phyloP scores from a whole-genome alignment of 805 yeast genomes.

The Starmera quercuum region DNA sequence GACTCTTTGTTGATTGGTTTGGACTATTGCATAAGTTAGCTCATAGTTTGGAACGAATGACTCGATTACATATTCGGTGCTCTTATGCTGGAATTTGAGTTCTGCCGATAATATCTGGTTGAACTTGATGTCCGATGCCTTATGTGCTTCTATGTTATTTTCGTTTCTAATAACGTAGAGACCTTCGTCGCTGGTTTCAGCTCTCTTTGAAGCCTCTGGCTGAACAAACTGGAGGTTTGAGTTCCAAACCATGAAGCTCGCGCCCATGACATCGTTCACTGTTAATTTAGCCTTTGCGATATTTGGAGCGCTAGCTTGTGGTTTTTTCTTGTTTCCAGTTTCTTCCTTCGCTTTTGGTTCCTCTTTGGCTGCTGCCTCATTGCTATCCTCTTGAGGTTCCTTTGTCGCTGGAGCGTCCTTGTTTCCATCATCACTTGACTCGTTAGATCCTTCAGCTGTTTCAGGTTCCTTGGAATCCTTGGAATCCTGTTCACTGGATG shows the following conservation, averaged over 20 bases:
- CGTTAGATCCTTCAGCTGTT: background rate
- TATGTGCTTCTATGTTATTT: slow-evolving; percentile 7
- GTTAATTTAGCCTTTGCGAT: slow-evolving; percentile 5
- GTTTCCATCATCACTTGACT: background rate
- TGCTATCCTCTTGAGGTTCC: background rate
- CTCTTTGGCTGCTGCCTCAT: background rate
- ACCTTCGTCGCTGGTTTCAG: slow-evolving; percentile 14
- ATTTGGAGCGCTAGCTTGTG: slow-evolving; percentile 1
- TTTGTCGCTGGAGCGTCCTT: background rate
- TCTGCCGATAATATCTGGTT: slow-evolving; percentile 2
- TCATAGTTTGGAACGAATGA: slow-evolving; percentile 15
- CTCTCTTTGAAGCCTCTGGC: slow-evolving; percentile 5
- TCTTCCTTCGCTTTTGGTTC: slow-evolving; percentile 1
- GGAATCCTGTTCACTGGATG: too few species aligned
- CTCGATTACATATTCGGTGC: slow-evolving; percentile 3
- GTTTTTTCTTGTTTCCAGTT: background rate
- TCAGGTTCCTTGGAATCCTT: too few species aligned
- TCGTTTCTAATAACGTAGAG: slow-evolving; percentile 9
- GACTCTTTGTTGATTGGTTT: slow-evolving; percentile 41
- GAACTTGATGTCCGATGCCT: slow-evolving; percentile 8
- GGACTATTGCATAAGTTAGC: slow-evolving; percentile 33
- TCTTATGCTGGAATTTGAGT: slow-evolving; percentile 6
- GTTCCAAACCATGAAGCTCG: slow-evolving; percentile 9
- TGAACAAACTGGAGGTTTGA: slow-evolving; percentile 8
- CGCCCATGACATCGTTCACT: slow-evolving; percentile 13